Base-by-base conservation (phyloP, 2,329 filamentous ascomycete species). In the Paraphaeosphaeria sporulosa region DNA sequence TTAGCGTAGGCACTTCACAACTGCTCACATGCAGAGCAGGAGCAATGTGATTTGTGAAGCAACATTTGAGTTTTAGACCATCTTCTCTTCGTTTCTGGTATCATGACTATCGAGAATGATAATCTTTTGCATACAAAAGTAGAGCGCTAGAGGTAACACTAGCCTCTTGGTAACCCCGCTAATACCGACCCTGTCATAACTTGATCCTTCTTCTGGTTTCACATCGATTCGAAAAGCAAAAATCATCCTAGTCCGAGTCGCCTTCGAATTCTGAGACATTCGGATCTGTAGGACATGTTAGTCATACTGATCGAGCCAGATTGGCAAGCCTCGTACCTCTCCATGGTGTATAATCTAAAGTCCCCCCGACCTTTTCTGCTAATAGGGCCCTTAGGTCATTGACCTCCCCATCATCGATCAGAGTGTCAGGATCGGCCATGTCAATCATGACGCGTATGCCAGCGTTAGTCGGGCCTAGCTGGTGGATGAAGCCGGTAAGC, bases 401-500 rank as follows among this genome's bases (percentile, higher is more conserved):
- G 47, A 81, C 71, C 42, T 78, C 75, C 9, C 80, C 76, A 15
- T 80, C 75, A 6, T 76, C 65, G 17, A 84, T 69, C 34, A 76
- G 61, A 7, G 75, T 75, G 13, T 82, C 79, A 13, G 78, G 75
- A 56, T 82, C 79, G 34, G 81, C 82, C 67, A 77, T 79, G 43
- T 82, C 80, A 15, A 83, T 70, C 36, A 77, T 78, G 38, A 84
- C 55, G 1, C 75, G 71, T 15, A 84, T 72, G 17, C 80, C 80
- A 46, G 73, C 70, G 60, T 83, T 82, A 1, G 77, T 75, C 1
- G 74, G 73, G 1, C 72, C 78, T 9, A 84, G 72, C 17, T 71
- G 66, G 1, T 73, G 63, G n/a, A 83, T 72, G 57, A 82, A 83
- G 7, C 77, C 73, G 6, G 81, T 69, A 1, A 90, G 78, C 1